Conservation (phyloP, 345 rosid genomes). For the Hibiscus tridactylites region DNA sequence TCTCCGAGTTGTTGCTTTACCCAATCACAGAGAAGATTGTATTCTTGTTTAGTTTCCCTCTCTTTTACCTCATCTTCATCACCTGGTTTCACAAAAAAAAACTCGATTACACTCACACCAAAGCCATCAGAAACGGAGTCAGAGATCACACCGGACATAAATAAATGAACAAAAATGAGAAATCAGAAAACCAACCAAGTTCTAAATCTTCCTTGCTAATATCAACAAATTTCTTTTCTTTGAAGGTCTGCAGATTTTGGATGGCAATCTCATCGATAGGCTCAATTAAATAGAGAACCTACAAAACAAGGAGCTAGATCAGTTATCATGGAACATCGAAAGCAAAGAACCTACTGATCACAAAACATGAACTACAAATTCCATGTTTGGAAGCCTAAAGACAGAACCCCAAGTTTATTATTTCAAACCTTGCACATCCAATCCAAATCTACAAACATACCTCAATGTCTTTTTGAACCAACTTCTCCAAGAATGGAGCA, state of each 20-base stretch:
- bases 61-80: conserved; percentile 95
- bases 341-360: neutral
- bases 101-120: conserved; percentile 1
- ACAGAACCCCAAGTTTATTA: neutral
- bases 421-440: neutral
- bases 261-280: conserved; percentile 98
- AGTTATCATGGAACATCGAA: conserved; percentile 4
- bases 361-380: neutral
- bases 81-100: conserved; percentile 30
- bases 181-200: conserved; percentile 47
- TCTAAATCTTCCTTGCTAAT: conserved; percentile 98
- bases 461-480: conserved; percentile 86
- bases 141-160: neutral
- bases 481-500: conserved; percentile 95
- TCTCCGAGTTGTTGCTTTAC: conserved; percentile 95
- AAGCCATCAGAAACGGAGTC: neutral
- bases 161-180: neutral
- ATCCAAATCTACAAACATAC: conserved; percentile 23
- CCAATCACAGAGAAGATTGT: conserved; percentile 84
- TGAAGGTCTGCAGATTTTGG: conserved; percentile 91
- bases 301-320: conserved; percentile 12
- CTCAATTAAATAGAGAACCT: conserved; percentile 88
- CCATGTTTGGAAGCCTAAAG: neutral
- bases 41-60: conserved; percentile 76
- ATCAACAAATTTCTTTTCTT: conserved; percentile 96